Evolutionary conservation across 345 rosid genomes (phyloP), one percentile per base, ranked within the genome.

Genomic region (Aurinia saxatilis): DNA sequence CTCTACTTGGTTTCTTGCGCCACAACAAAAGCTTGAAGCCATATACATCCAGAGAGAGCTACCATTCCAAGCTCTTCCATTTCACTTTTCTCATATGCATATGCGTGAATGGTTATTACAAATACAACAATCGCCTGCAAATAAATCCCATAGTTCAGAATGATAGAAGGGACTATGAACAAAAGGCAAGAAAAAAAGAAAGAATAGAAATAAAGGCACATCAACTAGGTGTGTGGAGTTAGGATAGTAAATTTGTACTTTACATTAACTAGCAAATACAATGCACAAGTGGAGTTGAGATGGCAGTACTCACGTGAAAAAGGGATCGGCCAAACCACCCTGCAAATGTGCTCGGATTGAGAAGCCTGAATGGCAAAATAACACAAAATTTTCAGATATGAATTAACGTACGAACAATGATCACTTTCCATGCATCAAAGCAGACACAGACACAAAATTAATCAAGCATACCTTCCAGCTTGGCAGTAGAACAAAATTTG

Each of bases 251-350:
- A 46, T 54, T 27, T 21, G 11, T 34, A 33, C 8, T 25, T 10
- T 1, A 15, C 4, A 15, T 6, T 10, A 35, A 25, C 0, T 35
- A 21, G 56, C 25, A 2, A 21, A 34, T 10, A 65, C 2, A 27
- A 8, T 39, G 18, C 31, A 67, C n/a, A 21, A 48, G 8, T 59
- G 29, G 15, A 50, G 3, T 35, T 6, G 12, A 70, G 46, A 39
- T 13, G 15, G 63, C 8, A 57, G 52, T 38, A 81, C 95, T 80
- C 71, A 88, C 96, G 79, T 90, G 97, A 67, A 87, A 93, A 21
- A 90, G 86, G 13, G 99, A 86, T 62, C 96, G 88, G 27, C 99
- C 97, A 77, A 93, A 93, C 99, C 99, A 93, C 45, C 99, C 97
- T 12, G 99, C 97, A 66, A 93, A 93, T 62, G 97, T 87, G 80